These are phyloP conservation scores for Aspergillus sojae DNA, from an alignment of 2,329 filamentous ascomycete genomes.

Conservation along the genomic window DNA sequence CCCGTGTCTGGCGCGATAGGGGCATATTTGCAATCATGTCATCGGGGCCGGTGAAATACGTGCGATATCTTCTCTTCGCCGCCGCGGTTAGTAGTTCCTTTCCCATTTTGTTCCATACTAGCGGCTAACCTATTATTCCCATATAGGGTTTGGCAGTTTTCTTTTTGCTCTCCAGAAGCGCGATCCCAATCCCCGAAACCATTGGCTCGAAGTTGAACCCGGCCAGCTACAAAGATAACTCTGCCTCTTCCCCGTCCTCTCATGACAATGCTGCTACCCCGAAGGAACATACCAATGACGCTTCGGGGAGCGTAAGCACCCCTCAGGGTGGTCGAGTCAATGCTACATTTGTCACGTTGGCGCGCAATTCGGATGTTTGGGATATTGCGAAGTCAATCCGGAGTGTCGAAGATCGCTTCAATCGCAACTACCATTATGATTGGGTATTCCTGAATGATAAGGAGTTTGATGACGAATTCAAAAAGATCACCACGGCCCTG, in stretches of 20 bases:
- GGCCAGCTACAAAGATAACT: slow-evolving; percentile 25
- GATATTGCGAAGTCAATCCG: slow-evolving; percentile 95
- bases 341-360: slow-evolving; percentile 94
- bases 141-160: slow-evolving; percentile 67
- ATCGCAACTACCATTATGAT: slow-evolving; percentile 93
- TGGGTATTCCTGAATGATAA: slow-evolving; percentile 99
- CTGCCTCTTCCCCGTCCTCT: slow-evolving; percentile 15
- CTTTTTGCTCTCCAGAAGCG: slow-evolving; percentile 77
- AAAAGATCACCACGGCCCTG: slow-evolving; percentile 82
- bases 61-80: slow-evolving; percentile 23
- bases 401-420: slow-evolving; percentile 97
- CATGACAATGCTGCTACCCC: slow-evolving; percentile 29
- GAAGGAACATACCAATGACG: slow-evolving; percentile 15
- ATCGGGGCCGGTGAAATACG: slow-evolving; percentile 18
- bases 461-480: slow-evolving; percentile 91
- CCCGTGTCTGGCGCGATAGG: slow-evolving; percentile 22
- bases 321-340: slow-evolving; percentile 77
- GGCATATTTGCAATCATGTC: slow-evolving; percentile 15
- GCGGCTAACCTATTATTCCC: background rate
- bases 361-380: slow-evolving; percentile 92
- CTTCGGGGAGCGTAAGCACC: slow-evolving; percentile 47
- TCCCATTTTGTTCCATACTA: background rate
- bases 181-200: slow-evolving; percentile 41
- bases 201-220: slow-evolving; percentile 25
- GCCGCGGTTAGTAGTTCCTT: slow-evolving; percentile 12